These are phyloP conservation scores for Stylonectria norvegica DNA, from an alignment of 2,329 filamentous ascomycete species.

Conservation along the genomic window DNA sequence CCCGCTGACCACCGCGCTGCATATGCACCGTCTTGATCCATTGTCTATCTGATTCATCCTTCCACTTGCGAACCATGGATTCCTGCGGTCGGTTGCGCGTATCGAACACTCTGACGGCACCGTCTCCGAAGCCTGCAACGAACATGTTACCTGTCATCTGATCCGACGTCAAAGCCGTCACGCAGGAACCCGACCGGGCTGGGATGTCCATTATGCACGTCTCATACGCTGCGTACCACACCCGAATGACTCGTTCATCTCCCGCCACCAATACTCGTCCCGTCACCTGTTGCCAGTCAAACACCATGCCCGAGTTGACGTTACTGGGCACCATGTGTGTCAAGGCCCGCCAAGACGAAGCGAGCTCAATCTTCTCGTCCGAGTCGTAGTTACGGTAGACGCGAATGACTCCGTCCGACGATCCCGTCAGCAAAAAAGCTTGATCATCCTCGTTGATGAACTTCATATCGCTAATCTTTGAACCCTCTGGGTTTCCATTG, in stretches of 20 bases:
- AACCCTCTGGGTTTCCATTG: constrained; percentile 88
- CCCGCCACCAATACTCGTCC: constrained; percentile 93
- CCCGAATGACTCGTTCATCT: constrained; percentile 89
- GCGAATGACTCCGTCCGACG: constrained; percentile 89
- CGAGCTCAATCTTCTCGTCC: constrained; percentile 72
- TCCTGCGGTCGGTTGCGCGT: constrained; percentile 79
- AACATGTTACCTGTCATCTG: constrained; percentile 98
- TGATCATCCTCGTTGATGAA: constrained; percentile 99
- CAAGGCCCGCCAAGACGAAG: constrained; percentile 85
- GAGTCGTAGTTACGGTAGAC: constrained; percentile 91
- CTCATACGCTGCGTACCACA: constrained; percentile 94
- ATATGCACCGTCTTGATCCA: constrained; percentile 97
- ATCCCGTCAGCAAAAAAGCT: constrained; percentile 89
- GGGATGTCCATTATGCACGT: constrained; percentile 92
- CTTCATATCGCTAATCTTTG: constrained; percentile 88
- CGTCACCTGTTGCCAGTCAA: constrained; percentile 98
- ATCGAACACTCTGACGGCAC: constrained; percentile 90
- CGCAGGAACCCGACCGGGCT: constrained; percentile 89
- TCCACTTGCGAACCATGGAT: constrained; percentile 95
- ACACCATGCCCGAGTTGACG: constrained; percentile 90
- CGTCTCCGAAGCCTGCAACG: constrained; percentile 93
- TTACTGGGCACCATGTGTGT: constrained; percentile 93
- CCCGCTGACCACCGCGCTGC: constrained; percentile 89
- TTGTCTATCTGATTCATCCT: constrained; percentile 77
- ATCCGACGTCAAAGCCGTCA: constrained; percentile 92